A percentile compares a stretch with the other conserved stretches of the same genome.
Conservation (phyloP, 306 rosid species). For the Astragalus glycyphyllos region DNA sequence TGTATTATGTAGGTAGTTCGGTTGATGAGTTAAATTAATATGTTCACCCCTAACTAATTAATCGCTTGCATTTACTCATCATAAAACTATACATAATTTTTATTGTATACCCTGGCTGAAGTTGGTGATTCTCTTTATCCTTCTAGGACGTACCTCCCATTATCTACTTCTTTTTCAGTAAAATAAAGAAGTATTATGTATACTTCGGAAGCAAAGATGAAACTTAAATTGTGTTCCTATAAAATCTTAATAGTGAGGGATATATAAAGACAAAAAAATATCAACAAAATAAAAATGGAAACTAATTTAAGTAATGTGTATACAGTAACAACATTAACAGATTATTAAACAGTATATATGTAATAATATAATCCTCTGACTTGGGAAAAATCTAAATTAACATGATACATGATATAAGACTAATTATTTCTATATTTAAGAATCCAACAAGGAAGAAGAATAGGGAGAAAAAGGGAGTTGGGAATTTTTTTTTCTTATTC, state of each 20-base stretch:
- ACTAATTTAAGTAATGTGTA: constrained; percentile 34
- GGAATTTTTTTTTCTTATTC: neutral
- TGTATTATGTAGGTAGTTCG: no score
- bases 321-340: constrained; percentile 36
- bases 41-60: no score
- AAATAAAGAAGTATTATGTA: no score
- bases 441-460: constrained; percentile 34
- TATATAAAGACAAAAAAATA: constrained; percentile 10
- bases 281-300: neutral
- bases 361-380: constrained; percentile 48
- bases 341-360: constrained; percentile 37
- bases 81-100: no score
- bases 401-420: constrained; percentile 34
- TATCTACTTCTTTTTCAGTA: no score
- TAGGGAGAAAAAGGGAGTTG: neutral
- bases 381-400: constrained; percentile 40
- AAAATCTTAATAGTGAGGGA: neutral
- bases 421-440: constrained; percentile 48
- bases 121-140: no score
- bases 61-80: no score
- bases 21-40: no score
- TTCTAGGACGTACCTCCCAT: no score
- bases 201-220: no score
- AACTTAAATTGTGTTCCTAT: neutral
- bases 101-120: no score